Evolutionary conservation across 177 flowering plant species (phyloP).

Genomic region (Tripterygium wilfordii): DNA sequence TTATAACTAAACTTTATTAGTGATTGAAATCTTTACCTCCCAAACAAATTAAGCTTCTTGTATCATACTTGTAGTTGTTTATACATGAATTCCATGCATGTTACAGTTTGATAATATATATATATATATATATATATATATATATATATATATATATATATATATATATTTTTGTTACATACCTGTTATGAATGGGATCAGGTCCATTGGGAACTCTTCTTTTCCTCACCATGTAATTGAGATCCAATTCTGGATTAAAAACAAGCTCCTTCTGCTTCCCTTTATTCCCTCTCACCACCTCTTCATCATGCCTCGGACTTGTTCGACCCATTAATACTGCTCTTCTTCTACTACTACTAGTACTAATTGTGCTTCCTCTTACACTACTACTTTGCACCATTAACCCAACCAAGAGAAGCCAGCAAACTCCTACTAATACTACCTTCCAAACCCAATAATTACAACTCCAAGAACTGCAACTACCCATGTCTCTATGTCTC

Average conservation of each 20-base stretch:
- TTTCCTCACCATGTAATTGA: slow-evolving; percentile 52
- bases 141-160: no score
- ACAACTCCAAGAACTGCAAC: slow-evolving; percentile 17
- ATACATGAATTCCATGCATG: no score
- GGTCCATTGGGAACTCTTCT: slow-evolving; percentile 73
- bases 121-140: not conserved
- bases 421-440: slow-evolving; percentile 19
- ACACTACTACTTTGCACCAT: slow-evolving; percentile 9
- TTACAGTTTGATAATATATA: not conserved
- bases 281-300: slow-evolving; percentile 14
- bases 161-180: no score
- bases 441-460: slow-evolving; percentile 13
- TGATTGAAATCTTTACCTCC: no score
- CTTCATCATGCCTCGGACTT: slow-evolving; percentile 14
- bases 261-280: slow-evolving; percentile 11
- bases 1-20: no score
- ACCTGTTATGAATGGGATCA: slow-evolving; percentile 82
- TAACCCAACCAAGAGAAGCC: slow-evolving; percentile 26
- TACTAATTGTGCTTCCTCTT: no score
- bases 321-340: no score
- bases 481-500: slow-evolving; percentile 16
- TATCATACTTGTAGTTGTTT: no score
- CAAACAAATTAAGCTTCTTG: no score
- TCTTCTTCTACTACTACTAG: no score
- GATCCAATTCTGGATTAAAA: slow-evolving; percentile 21